Evolutionary conservation across 2,329 filamentous ascomycete genomes (phyloP).

Genomic region (Nothomitra cinnamomea): DNA sequence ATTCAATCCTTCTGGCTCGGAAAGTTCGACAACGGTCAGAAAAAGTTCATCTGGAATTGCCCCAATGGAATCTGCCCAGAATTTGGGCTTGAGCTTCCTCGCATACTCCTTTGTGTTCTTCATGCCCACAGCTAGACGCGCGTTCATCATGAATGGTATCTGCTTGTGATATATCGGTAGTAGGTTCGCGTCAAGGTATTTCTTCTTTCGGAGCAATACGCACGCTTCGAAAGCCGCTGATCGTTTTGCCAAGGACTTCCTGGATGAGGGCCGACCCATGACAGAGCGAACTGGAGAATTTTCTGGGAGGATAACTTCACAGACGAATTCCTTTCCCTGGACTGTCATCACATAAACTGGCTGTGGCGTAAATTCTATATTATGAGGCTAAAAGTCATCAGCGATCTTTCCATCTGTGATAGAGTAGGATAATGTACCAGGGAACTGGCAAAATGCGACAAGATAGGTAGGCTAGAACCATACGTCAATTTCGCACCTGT

Average conservation of each 20-base stretch:
- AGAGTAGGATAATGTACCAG: constrained; percentile 26
- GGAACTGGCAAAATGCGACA: constrained; percentile 57
- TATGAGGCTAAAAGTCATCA: constrained; percentile 23
- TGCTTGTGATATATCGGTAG: constrained; percentile 55
- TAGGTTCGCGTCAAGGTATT: constrained; percentile 56
- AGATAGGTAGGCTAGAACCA: constrained; percentile 50
- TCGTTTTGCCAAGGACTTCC: constrained; percentile 67
- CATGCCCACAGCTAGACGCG: constrained; percentile 60
- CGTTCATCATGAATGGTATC: constrained; percentile 73
- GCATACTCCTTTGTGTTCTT: constrained; percentile 58
- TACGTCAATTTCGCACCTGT: constrained; percentile 71
- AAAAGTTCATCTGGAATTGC: constrained; percentile 37
- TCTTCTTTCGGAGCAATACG: constrained; percentile 44
- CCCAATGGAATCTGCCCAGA: constrained; percentile 43
- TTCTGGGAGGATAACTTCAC: constrained; percentile 64
- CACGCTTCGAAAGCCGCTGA: constrained; percentile 81
- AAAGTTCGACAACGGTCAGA: constrained; percentile 42
- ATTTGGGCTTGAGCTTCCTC: constrained; percentile 61
- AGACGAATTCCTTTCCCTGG: constrained; percentile 44
- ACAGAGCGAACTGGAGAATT: constrained; percentile 52
- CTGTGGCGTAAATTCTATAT: constrained; percentile 29
- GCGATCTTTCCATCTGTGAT: constrained; percentile 6
- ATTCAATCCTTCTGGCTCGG: constrained; percentile 36
- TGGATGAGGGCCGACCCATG: constrained; percentile 44
- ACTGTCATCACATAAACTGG: constrained; percentile 44